Base-by-base conservation (phyloP, 164 flowering plant genomes). In the Akebia trifoliata region DNA sequence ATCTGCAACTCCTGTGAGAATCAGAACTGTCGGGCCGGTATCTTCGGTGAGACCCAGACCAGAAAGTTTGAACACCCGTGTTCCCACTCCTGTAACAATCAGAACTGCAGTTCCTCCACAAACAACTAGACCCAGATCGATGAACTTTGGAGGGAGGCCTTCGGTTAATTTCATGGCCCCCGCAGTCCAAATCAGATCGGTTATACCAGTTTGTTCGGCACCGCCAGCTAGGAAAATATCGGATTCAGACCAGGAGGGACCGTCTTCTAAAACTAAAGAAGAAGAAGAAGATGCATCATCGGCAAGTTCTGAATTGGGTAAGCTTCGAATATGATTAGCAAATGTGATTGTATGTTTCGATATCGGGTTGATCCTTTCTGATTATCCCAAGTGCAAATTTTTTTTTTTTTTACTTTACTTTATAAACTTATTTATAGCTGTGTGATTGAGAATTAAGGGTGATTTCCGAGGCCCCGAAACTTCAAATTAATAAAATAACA, bases 181-280 rank as follows among this genome's bases (percentile, higher is more conserved):
- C 1, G 62, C 84, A 21, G 84, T 81, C 56, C 74, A 79, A 52
- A 75, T 81, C 53, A 67, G 83, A 42, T 77, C 86, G 2, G 78
- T 81, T 30, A 63, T 72, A 1, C 87, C 82, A 11, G 84, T 79
- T 14, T 79, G 82, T 70, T 73, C 84, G 15, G 78, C 82, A 46
- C 78, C 83, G 9, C 78, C 79, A 8, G 44, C 63, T 3, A 68
- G 74, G 56, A 61, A 57, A 56, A 39, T 32, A 24, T 60, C 74
- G 3, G 68, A 57, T 30, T 40, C 66, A 21, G 28, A 30, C 32
- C 64, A 59, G 10, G 70, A 68, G 47, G 65, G 35, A 36, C 17
- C 11, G n/a, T 15, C 34, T 42, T 53, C 54, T 3, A 51, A 25
- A 56, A 50, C 53, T 45, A 48, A 56, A 46, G 70, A 56, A 46